phyloP scores from a whole-genome alignment of 306 rosid genomes.

The Adenanthera pavonina region DNA sequence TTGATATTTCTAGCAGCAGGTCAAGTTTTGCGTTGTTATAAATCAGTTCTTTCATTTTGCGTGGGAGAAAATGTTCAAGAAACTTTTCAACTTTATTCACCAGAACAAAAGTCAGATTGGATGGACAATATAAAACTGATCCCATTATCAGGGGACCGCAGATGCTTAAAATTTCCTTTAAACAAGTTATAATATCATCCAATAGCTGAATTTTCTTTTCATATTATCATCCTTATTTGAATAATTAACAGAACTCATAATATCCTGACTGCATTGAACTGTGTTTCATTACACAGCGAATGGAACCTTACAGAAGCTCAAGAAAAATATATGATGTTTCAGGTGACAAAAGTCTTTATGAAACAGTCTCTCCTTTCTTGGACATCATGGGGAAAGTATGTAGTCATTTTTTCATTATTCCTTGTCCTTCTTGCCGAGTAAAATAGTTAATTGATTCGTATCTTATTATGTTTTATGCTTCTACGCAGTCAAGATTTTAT shows the following conservation, averaged over 20 bases:
- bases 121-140: constrained; percentile 1
- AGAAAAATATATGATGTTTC: constrained; percentile 51
- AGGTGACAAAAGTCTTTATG: constrained; percentile 88
- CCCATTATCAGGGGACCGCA: constrained; percentile 22
- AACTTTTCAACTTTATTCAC: background rate
- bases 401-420: constrained; percentile 15
- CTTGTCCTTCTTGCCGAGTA: constrained; percentile 5
- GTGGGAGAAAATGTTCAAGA: constrained; percentile 5
- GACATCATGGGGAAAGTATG: constrained; percentile 97
- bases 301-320: constrained; percentile 44
- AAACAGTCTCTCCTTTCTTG: constrained; percentile 63
- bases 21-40: constrained; percentile 29
- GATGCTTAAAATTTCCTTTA: constrained; percentile 26
- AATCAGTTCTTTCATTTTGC: constrained; percentile 29
- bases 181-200: constrained; percentile 1
- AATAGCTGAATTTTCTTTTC: background rate
- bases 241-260: constrained; percentile 15
- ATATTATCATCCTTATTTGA: constrained; percentile 13
- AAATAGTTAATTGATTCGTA: background rate
- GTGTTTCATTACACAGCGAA: constrained; percentile 25
- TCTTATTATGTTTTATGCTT: constrained; percentile 42
- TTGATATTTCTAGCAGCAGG: constrained; percentile 98
- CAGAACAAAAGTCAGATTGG: background rate
- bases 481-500: constrained; percentile 80
- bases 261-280: constrained; percentile 11